These are phyloP conservation scores for Chlamydomonas sp. DNA, from an alignment of 139 green algal species.

Conservation along the genomic window DNA sequence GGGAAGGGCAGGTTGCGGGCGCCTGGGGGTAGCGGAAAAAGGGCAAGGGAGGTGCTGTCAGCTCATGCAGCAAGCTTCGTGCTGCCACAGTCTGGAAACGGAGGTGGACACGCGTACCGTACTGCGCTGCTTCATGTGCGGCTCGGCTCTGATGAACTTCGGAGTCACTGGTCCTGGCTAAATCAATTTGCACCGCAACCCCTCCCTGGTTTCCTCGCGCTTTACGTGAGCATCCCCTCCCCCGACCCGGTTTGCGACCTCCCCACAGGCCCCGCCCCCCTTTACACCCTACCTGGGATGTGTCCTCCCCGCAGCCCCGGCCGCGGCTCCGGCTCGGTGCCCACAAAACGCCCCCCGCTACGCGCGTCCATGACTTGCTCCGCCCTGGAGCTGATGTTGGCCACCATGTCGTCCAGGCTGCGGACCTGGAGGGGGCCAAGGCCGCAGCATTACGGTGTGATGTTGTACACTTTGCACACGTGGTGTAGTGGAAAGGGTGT, in stretches of 20 bases:
- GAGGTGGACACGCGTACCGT: background rate
- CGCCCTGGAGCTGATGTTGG: slow-evolving; percentile 49
- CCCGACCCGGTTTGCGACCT: background rate
- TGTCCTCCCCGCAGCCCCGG: slow-evolving; percentile 80
- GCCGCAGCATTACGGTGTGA: too few relatives aligned
- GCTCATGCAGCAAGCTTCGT: background rate
- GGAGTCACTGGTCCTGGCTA: background rate
- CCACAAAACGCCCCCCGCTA: slow-evolving; percentile 71
- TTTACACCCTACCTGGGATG: slow-evolving; percentile 77
- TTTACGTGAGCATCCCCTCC: background rate
- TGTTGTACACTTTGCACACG: too few relatives aligned
- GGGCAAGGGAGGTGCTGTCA: background rate
- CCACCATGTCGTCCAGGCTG: slow-evolving; percentile 63
- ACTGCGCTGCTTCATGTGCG: background rate
- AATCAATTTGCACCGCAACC: background rate
- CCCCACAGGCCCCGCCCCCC: too few relatives aligned
- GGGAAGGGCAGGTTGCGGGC: slow-evolving; percentile 83
- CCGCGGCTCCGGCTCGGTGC: slow-evolving; percentile 84
- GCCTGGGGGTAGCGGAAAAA: slow-evolving; percentile 29
- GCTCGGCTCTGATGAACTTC: background rate
- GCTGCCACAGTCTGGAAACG: background rate
- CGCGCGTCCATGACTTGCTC: slow-evolving; percentile 88
- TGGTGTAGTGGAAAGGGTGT: background rate
- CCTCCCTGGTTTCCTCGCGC: too few relatives aligned
- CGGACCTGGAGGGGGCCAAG: slow-evolving; percentile 52